Evolutionary conservation across 352 stramenopile genomes (phyloP).

Genomic region (Phytophthora uliginosa): DNA sequence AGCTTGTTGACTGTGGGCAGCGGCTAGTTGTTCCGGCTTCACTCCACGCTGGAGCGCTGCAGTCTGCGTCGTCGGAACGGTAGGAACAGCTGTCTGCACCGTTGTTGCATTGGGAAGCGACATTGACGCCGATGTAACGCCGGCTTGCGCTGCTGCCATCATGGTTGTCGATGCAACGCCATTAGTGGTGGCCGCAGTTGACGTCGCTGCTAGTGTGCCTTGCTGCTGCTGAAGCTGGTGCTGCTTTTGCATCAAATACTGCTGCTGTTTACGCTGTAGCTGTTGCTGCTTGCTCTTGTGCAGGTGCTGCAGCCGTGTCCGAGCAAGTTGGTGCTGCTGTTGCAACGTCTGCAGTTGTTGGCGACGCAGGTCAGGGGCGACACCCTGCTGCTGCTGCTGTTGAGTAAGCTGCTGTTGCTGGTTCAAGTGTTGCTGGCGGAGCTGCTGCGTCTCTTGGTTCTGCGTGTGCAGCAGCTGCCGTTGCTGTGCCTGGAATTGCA

Average conservation of each 20-base stretch:
- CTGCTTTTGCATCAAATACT: constrained; percentile 84
- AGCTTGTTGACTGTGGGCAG: constrained; percentile 72
- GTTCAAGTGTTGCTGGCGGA: constrained; percentile 80
- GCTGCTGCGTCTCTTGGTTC: constrained; percentile 82
- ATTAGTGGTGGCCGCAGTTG: constrained; percentile 32
- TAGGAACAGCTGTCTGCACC: constrained; percentile 49
- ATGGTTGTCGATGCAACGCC: constrained; percentile 32
- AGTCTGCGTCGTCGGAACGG: constrained; percentile 35
- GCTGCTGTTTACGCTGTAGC: constrained; percentile 84
- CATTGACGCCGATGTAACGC: constrained; percentile 36
- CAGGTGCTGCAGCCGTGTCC: constrained; percentile 71
- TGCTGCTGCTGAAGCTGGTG: constrained; percentile 78
- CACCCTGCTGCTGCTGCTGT: constrained; percentile 75
- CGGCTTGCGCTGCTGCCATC: constrained; percentile 45
- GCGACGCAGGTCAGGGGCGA: constrained; percentile 65
- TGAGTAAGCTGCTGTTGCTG: constrained; percentile 82
- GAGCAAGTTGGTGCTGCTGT: constrained; percentile 78
- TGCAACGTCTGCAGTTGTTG: constrained; percentile 83
- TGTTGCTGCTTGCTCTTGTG: constrained; percentile 88
- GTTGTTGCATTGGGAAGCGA: constrained; percentile 52
- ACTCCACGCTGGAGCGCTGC: constrained; percentile 49
- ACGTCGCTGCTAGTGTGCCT: constrained; percentile 36
- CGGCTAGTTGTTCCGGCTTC: constrained; percentile 66
- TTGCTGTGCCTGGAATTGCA: constrained; percentile 85
- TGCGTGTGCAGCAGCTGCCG: constrained; percentile 77